Conservation (phyloP, 2,329 filamentous ascomycete species). For the Paramyrothecium roridum region DNA sequence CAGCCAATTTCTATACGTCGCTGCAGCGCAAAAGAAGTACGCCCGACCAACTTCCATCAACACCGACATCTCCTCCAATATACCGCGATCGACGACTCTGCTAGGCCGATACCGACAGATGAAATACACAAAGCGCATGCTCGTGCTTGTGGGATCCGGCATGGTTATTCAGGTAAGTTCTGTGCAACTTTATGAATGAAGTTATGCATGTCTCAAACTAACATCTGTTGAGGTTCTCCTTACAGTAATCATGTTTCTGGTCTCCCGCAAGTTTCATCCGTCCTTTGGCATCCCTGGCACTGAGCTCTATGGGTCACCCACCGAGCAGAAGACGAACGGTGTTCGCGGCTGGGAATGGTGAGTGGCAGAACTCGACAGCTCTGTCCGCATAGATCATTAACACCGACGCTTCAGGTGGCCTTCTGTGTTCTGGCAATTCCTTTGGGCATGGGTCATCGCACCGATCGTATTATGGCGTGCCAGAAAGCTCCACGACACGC, state of each 20-base stretch:
- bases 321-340: conserved; percentile 39
- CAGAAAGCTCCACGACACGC: conserved; percentile 58
- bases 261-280: conserved; percentile 61
- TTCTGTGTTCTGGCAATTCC: conserved; percentile 57
- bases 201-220: background rate
- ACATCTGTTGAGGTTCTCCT: conserved; percentile 45
- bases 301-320: conserved; percentile 25
- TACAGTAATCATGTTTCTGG: conserved; percentile 55
- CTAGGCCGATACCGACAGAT: conserved; percentile 26
- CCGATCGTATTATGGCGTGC: conserved; percentile 58
- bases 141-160: conserved; percentile 48
- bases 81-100: conserved; percentile 10
- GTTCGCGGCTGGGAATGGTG: conserved; percentile 62
- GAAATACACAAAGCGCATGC: conserved; percentile 40
- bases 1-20: conserved; percentile 55
- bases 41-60: conserved; percentile 4
- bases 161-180: conserved; percentile 51
- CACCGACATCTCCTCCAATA: background rate
- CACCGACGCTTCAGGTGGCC: conserved; percentile 40
- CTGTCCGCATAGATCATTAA: background rate
- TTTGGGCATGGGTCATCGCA: conserved; percentile 59
- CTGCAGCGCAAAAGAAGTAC: conserved; percentile 42
- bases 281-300: conserved; percentile 58
- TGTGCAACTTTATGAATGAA: background rate
- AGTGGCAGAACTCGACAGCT: background rate